Evolutionary conservation across 306 rosid genomes (phyloP).

Genomic region (Castanea sativa): DNA sequence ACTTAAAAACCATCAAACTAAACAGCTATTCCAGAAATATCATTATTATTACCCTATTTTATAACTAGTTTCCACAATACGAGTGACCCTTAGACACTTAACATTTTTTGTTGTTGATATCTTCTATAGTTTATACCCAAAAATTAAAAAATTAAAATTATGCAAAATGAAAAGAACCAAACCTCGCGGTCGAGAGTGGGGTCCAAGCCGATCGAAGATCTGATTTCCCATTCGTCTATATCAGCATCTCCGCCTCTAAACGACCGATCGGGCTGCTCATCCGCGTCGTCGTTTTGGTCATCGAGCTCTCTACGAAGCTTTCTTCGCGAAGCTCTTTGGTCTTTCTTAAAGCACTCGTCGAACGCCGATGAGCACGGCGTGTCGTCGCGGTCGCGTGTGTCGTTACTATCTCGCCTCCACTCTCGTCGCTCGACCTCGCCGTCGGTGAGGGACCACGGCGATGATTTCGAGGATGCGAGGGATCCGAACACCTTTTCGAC

Average conservation of each 20-base stretch:
- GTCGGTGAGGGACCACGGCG: conserved; percentile 33
- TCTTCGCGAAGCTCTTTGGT: conserved; percentile 1
- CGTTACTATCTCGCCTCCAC: conserved; percentile 25
- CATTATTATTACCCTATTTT: no score
- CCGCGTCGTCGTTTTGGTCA: background rate
- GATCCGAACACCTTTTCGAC: conserved; percentile 36
- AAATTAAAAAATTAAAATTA: background rate
- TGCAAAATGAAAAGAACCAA: background rate
- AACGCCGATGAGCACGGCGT: conserved; percentile 35
- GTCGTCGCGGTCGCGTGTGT: conserved; percentile 22
- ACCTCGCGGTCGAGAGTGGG: conserved; percentile 39
- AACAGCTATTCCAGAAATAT: no score
- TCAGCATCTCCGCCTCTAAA: background rate
- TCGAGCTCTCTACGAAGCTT: conserved; percentile 1
- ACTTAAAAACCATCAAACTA: no score
- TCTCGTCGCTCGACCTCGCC: conserved; percentile 33
- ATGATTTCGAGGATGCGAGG: conserved; percentile 3
- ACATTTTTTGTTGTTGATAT: background rate
- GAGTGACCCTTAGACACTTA: no score
- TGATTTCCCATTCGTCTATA: conserved; percentile 24
- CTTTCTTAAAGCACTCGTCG: conserved; percentile 8
- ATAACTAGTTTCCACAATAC: no score
- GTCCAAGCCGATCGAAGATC: conserved; percentile 36
- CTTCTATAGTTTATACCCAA: background rate
- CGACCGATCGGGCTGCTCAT: conserved; percentile 1